Evolutionary conservation across 768 basidiomycete genomes (phyloP), one percentile per base, ranked within the genome.

Genomic region (Pleurotus giganteus): DNA sequence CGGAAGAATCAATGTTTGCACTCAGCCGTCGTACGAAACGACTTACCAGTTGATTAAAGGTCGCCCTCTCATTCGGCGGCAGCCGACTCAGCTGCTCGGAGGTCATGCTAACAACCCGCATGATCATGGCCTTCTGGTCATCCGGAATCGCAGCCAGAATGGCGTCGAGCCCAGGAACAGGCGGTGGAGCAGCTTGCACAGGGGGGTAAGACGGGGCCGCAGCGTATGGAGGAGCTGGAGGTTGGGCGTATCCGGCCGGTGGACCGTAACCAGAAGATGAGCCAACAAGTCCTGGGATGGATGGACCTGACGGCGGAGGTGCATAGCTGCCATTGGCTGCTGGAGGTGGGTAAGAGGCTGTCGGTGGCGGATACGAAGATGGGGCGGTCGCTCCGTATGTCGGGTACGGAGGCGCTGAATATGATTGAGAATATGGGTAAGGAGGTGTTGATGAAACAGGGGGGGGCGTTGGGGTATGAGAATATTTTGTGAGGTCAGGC

Each of bases 1-100:
- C 42, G 46, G 53, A 13, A 32, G 17, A 46, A 6, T 29, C 46
- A 24, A 44, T 47, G 47, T 47, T 8, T 23, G 29, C 57, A 29
- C 46, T 27, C 24, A 51, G 23, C 17, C 4, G 19, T 31, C 11
- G 29, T 8, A 47, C 26, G 49, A 44, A 19, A 56, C 19, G n/a
- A 80, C 89, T 61, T 36, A 94, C 93, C 65, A 97, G 74, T 71
- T 94, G 90, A 61, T 93, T 80, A 60, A 94, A 86, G 29, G 83
- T 89, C 9, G 83, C 78, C 24, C 89, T 78, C 62, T 95, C 92
- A 4, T 77, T 70, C 1, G 86, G 84, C 8, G 91, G 87, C 31
- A 96, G 70, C 58, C 76, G 74, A 47, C 84, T 82, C 55, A 97
- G 86, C 66, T 97, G 91, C 34, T 91, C 92, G 2, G 86, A 83